Percentiles rank a stretch among this genome's conserved stretches.
phyloP scores from a whole-genome alignment of 2,329 filamentous ascomycete genomes.

The Corynespora cassiicola region DNA sequence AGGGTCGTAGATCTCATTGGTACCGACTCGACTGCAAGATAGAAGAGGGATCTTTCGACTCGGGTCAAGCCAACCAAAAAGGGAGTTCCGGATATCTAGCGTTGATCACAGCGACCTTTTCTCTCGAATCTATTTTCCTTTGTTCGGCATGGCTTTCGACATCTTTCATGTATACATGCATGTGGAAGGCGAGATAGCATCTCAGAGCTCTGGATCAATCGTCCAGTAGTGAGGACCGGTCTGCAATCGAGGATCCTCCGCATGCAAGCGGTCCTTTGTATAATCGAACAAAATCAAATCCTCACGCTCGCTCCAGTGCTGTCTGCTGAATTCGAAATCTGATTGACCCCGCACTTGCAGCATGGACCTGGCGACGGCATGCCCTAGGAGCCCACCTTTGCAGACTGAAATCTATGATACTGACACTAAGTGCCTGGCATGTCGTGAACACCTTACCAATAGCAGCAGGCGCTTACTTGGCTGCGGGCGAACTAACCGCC shows the following conservation, averaged over 20 bases:
- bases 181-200: slow-evolving; percentile 52
- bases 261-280: slow-evolving; percentile 51
- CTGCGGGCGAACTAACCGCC: slow-evolving; percentile 19
- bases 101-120: slow-evolving; percentile 48
- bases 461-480: slow-evolving; percentile 37
- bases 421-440: slow-evolving; percentile 18
- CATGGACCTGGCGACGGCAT: too few relatives aligned
- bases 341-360: too few relatives aligned
- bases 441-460: slow-evolving; percentile 26
- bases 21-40: slow-evolving; percentile 50
- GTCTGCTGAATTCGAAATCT: too few relatives aligned
- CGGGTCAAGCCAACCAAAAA: slow-evolving; percentile 50
- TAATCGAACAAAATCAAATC: slow-evolving; percentile 46
- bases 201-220: slow-evolving; percentile 46
- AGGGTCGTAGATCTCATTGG: slow-evolving; percentile 48
- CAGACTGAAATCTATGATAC: too few relatives aligned
- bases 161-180: slow-evolving; percentile 50
- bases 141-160: slow-evolving; percentile 46
- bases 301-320: slow-evolving; percentile 36
- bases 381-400: too few relatives aligned
- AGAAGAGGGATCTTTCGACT: slow-evolving; percentile 53
- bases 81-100: slow-evolving; percentile 54
- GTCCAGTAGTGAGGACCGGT: slow-evolving; percentile 48
- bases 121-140: slow-evolving; percentile 46
- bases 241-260: slow-evolving; percentile 56